These are phyloP conservation scores for Globisporangium solare DNA, from an alignment of 352 stramenopile genomes.

Conservation along the genomic window DNA sequence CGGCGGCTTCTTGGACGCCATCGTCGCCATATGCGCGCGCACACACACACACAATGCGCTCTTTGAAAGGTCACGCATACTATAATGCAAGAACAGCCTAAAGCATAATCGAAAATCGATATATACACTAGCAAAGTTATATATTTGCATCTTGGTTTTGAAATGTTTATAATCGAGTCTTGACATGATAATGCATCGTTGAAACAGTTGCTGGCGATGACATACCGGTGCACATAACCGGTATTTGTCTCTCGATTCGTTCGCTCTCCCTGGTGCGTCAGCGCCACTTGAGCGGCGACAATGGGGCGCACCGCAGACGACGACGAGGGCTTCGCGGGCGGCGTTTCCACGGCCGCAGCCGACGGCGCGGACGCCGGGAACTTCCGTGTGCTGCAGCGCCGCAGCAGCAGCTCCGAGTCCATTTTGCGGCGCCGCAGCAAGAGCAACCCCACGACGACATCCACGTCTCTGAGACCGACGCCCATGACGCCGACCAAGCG, in stretches of 20 bases:
- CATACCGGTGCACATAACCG: background rate
- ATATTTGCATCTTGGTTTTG: background rate
- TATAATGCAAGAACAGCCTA: too few species aligned
- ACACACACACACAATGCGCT: background rate
- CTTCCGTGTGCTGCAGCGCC: background rate
- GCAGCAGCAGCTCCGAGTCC: background rate
- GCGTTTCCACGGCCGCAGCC: background rate
- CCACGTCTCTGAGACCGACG: background rate
- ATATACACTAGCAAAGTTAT: too few species aligned
- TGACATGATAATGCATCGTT: background rate
- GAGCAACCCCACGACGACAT: conserved; percentile 5
- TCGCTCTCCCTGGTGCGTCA: background rate
- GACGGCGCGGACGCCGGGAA: background rate
- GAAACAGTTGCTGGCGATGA: background rate
- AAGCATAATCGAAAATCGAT: too few species aligned
- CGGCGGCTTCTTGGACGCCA: conserved; percentile 29
- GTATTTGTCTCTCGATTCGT: background rate
- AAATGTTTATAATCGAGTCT: background rate
- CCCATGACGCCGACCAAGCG: background rate
- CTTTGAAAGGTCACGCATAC: background rate
- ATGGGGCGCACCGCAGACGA: background rate
- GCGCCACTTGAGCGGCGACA: background rate
- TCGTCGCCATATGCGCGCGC: background rate
- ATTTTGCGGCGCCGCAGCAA: conserved; percentile 10
- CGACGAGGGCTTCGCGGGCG: background rate